Base-by-base conservation (phyloP, 2,329 filamentous ascomycete genomes). In the Curvularia hawaiiensis region DNA sequence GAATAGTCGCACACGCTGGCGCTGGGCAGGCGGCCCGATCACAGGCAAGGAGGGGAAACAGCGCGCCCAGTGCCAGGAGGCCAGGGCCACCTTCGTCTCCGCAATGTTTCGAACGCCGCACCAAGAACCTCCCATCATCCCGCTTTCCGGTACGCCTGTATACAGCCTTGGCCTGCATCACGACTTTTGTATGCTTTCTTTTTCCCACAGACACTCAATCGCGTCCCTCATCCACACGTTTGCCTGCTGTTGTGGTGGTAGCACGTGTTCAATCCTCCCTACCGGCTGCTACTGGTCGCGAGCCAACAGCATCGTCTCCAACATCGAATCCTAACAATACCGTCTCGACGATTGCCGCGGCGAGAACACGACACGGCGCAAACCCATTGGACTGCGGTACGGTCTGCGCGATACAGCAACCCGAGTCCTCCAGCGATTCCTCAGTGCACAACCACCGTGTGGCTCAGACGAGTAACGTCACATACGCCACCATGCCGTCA, bases 401-500 rank as follows among this genome's bases (percentile, higher is more conserved):
- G n/a, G 30, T 45, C 28, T 4, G 12, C 28, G n/a, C 26, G 12
- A 22, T 14, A 33, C 9, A 47, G 18, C n/a, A 47, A 31, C 12
- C 28, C 10, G 2, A 33, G n/a, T 3, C 11, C n/a, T 10, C 12
- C 11, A 16, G 18, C 28, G 18, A 33, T 24, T 33, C 18, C n/a
- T 16, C 30, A 18, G 44, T 28, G n/a, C 52, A 44, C 55, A 22
- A 30, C 26, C 40, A 55, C 38, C 59, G 50, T 53, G 56, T 58
- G 45, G 58, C 50, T 54, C 38, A 60, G 48, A 26, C 50, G 9
- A 49, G 45, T 52, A 50, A 40, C 47, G 47, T 50, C 48, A 47
- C 40, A 45, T 48, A 35, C 44, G 54, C 45, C 59, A 64, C 58
- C 26, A 76, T 77, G 73, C 74, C 74, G 24, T 76, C 75, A 38